Base-by-base conservation (phyloP, 139 green algal genomes). In the Haematococcus lacustris region DNA sequence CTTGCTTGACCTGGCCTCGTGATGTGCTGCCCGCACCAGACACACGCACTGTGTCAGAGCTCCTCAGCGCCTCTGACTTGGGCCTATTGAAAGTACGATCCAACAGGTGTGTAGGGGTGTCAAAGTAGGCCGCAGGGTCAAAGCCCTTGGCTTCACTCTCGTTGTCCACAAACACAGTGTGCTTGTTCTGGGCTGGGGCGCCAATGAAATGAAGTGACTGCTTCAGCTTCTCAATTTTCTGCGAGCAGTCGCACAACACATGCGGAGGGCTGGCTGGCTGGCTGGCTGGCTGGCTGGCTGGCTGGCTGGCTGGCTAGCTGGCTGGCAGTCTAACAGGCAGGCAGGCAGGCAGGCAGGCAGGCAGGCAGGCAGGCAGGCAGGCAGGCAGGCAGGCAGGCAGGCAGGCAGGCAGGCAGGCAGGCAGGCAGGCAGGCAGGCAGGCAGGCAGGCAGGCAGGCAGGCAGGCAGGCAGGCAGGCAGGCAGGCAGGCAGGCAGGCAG, bases 121-220 rank as follows among this genome's bases (percentile, higher is more conserved):
- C 85, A 76, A 97, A 96, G 78, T 93, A 87, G 34, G 77, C 66
- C 0, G 73, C 81, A 1, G 91, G 67, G 43, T 87, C 75, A 73
- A 97, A 97, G 73, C 93, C 85, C 68, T 81, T 78, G 21, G 79
- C 79, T 61, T 79, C 74, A 17, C 0, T n/a, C 25, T 53, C 51
- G 34, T 43, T 78, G 74, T 85, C 79, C 37, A 85, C 75, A 75
- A 85, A 85, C 72, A 85, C 79, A 4, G 51, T 70, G 76, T 81
- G 62, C 3, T 71, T 66, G 26, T 66, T 62, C 71, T 71, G 41
- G 1, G 68, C 23, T 2, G 80, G 70, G 7, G 77, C 62, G 34
- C 93, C 93, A 13, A 98, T 85, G 41, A 92, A 82, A 82, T 98
- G 94, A 53, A 98, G 84, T 2, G 76, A 84, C 38, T 78, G 68